A percentile compares a stretch with the other conserved stretches of the same genome.
These are phyloP conservation scores for Daldinia decipiens DNA, from an alignment of 495 filamentous ascomycete species.

Conservation along the genomic window DNA sequence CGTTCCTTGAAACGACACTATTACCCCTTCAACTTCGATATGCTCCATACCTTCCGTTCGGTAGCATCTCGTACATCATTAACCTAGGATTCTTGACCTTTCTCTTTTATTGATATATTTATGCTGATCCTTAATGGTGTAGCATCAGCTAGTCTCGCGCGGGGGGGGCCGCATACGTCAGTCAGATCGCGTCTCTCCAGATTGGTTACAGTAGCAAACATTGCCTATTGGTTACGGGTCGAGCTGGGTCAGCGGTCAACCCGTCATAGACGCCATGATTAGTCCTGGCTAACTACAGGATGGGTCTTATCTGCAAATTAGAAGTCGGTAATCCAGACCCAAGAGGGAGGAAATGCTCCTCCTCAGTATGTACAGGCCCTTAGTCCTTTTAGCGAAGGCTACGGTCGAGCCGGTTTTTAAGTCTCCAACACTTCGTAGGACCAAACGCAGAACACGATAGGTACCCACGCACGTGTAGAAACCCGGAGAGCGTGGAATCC, in stretches of 20 bases:
- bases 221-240: constrained; percentile 33
- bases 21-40: constrained; percentile 24
- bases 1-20: constrained; percentile 34
- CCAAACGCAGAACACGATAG: constrained; percentile 8
- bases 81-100: constrained; percentile 30
- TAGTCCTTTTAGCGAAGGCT: constrained; percentile 6
- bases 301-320: constrained; percentile 31
- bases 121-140: constrained; percentile 33
- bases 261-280: constrained; percentile 33
- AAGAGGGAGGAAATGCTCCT: constrained; percentile 36
- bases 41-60: constrained; percentile 14
- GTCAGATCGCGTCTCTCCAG: constrained; percentile 27
- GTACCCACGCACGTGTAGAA: constrained; percentile 23
- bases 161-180: constrained; percentile 38
- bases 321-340: constrained; percentile 10
- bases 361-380: constrained; percentile 5
- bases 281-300: constrained; percentile 13
- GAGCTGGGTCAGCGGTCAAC: constrained; percentile 27
- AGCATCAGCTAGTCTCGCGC: constrained; percentile 24
- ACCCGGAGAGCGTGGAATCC: constrained; percentile 10
- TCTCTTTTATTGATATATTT: constrained; percentile 28
- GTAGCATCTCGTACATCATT: constrained; percentile 43
- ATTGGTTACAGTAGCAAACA: constrained; percentile 17
- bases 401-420: constrained; percentile 14
- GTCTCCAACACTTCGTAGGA: constrained; percentile 4